Base-by-base conservation (phyloP, 78 protist genomes). In the Dictyostelium brefeldianum region DNA sequence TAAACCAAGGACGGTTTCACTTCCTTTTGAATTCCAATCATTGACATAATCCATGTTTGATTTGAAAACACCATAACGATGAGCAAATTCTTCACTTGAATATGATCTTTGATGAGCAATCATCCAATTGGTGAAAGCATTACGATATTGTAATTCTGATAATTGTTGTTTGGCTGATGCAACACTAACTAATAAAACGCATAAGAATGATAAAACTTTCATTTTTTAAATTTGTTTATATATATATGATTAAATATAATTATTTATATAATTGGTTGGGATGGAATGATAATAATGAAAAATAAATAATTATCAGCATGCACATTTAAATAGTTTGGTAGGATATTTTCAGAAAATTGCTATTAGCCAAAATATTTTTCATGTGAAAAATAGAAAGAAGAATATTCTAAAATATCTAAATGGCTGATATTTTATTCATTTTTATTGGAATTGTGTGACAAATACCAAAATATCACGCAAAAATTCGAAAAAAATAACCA, bases 1-100 rank as follows among this genome's bases (percentile, higher is more conserved):
- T 53, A 91, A 15, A 41, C 91, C 89, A 43, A 91, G 74, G 50
- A 84, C 83, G 77, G 92, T 84, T 48, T 74, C 54, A 22, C 75
- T 57, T 18, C 94, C 94, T 80, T 89, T 75, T 14, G 78, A 1
- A 20, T 89, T 81, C 89, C 89, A 81, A 57, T 77, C 27, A 4
- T 77, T 31, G 29, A 89, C 79, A 27, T 15, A 89, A 48, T 89
- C 81, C 94, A 89, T 78, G 43, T 78, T 89, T 27, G 41, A n/a
- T 73, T 89, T 77, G 94, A 78, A 89, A 65, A 89, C 50, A 12
- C 18, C 17, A 84, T 65, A 89, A 56, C 94, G 75, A 18, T 12
- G 22, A 65, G 46, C 50, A 50, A 81, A 89, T 27, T 89, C 94
- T 9, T 53, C 47, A 31, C 47, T 18, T 29, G 27, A 18, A 25